A percentile compares a stretch with the other conserved stretches of the same genome.
Evolutionary conservation across 2,329 filamentous ascomycete species (phyloP).

Genomic region (Akanthomyces dipterigenus): DNA sequence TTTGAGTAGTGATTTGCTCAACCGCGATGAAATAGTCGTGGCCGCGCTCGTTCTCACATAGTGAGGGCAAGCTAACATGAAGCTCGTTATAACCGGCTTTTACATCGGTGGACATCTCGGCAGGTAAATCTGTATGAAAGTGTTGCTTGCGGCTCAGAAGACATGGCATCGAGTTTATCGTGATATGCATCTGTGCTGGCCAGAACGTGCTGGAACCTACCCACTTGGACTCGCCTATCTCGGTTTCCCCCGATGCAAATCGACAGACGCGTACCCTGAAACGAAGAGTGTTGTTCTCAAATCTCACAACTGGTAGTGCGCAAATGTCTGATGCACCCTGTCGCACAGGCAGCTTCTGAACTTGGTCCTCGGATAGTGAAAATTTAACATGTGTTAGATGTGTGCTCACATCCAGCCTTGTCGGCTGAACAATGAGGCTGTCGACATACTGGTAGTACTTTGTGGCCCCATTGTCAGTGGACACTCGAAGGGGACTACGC

Average conservation of each 20-base stretch:
- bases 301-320: background rate
- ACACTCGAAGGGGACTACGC: conserved; percentile 42
- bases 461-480: conserved; percentile 11
- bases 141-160: conserved; percentile 7
- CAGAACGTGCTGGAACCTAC: background rate
- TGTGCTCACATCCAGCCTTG: background rate
- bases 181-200: background rate
- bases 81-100: background rate
- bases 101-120: background rate
- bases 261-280: conserved; percentile 6
- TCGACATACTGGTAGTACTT: conserved; percentile 7
- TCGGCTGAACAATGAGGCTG: background rate
- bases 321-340: background rate
- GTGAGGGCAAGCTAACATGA: background rate
- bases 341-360: background rate
- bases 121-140: conserved; percentile 5
- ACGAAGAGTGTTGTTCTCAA: background rate
- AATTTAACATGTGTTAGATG: background rate
- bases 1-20: background rate
- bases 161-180: background rate
- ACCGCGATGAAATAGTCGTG: conserved; percentile 3
- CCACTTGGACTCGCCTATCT: background rate
- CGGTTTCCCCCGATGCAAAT: background rate
- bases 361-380: background rate
- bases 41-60: background rate